phyloP scores from a whole-genome alignment of 2,329 filamentous ascomycete genomes.

The Colletotrichum neosansevieriae region DNA sequence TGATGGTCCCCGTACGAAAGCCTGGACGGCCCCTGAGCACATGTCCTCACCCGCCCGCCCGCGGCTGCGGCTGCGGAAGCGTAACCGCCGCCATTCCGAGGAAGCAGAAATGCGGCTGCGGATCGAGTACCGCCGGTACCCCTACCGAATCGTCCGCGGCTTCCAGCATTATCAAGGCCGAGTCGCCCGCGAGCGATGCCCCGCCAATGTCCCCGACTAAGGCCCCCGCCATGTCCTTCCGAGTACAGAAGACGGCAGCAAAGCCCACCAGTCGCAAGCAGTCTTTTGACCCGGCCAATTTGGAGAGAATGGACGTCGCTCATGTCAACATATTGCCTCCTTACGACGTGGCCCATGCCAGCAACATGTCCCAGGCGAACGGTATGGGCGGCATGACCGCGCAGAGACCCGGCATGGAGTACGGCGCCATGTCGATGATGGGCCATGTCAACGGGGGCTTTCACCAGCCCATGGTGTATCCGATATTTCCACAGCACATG shows the following conservation, averaged over 20 bases:
- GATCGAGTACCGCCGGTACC: constrained; percentile 47
- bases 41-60: constrained; percentile 74
- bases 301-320: constrained; percentile 66
- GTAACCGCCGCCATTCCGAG: constrained; percentile 74
- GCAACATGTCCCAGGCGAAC: constrained; percentile 40
- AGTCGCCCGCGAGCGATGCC: constrained; percentile 47
- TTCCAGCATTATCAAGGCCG: constrained; percentile 41
- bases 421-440: constrained; percentile 38
- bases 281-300: constrained; percentile 61
- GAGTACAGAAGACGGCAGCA: constrained; percentile 59
- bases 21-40: constrained; percentile 77
- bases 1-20: constrained; percentile 78
- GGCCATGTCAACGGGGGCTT: constrained; percentile 33
- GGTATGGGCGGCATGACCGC: constrained; percentile 41
- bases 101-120: constrained; percentile 68
- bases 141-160: constrained; percentile 33
- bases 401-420: constrained; percentile 33
- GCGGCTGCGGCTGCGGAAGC: constrained; percentile 70
- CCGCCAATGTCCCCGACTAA: constrained; percentile 52
- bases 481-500: constrained; percentile 36
- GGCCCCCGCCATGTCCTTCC: constrained; percentile 51
- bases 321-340: constrained; percentile 62
- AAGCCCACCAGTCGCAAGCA: constrained; percentile 57
- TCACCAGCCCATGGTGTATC: constrained; percentile 38
- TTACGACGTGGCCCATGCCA: constrained; percentile 43